Conservation (phyloP, 768 basidiomycete genomes). For the Inosperma sp. region DNA sequence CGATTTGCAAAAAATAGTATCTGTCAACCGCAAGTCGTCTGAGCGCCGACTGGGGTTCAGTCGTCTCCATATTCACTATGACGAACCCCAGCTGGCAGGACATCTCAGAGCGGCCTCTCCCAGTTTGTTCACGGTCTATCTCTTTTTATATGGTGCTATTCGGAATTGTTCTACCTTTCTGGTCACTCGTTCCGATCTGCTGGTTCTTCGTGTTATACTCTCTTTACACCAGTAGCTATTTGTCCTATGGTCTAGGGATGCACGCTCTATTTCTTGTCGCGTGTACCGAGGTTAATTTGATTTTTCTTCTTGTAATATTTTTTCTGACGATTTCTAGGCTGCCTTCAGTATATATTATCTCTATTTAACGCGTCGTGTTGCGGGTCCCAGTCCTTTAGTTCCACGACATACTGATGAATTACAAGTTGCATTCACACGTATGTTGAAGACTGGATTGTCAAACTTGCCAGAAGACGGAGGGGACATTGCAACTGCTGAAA, state of each 20-base stretch:
- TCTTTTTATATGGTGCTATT: constrained; percentile 61
- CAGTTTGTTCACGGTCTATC: constrained; percentile 34
- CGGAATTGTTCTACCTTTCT: constrained; percentile 55
- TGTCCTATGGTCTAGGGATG: constrained; percentile 37
- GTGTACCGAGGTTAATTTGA: constrained; percentile 50
- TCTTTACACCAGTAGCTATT: constrained; percentile 40
- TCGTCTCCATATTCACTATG: background rate
- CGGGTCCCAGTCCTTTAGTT: constrained; percentile 41
- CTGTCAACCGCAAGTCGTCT: too few relatives aligned
- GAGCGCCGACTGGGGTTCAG: too few relatives aligned
- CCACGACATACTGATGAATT: constrained; percentile 53
- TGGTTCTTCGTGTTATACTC: constrained; percentile 60
- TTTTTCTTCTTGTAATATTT: constrained; percentile 1
- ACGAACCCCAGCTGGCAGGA: constrained; percentile 26
- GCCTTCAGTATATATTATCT: constrained; percentile 66
- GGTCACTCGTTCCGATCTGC: constrained; percentile 56
- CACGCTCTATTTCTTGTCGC: constrained; percentile 44
- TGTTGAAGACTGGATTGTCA: constrained; percentile 63
- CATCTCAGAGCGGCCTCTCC: constrained; percentile 37
- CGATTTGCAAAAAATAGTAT: too few relatives aligned
- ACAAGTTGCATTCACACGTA: constrained; percentile 52
- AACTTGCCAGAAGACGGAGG: constrained; percentile 46
- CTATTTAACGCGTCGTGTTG: constrained; percentile 44
- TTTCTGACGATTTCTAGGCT: constrained; percentile 38
- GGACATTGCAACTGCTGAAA: constrained; percentile 50